Evolutionary conservation across 768 basidiomycete species (phyloP), one percentile per base, ranked within the genome.

Genomic region (Agrocybe praecox): DNA sequence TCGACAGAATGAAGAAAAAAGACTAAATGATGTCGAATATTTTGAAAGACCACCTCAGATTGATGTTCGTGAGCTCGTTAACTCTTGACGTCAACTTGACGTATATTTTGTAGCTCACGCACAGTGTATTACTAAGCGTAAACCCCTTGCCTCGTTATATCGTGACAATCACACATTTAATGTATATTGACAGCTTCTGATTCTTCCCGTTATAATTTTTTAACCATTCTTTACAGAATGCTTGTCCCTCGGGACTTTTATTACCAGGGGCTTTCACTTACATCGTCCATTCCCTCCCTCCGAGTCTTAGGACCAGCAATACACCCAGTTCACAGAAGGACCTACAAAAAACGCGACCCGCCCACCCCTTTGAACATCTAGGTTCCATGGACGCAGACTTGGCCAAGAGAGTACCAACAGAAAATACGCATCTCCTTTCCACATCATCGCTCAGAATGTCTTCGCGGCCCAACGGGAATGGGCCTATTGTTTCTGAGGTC

Each of bases 1-100:
- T 68, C 21, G 44, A 60, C 23, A 56, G 59, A 61, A 47, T 54
- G 29, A 49, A 67, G 52, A 61, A 65, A 65, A 68, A 65, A 62
- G 59, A 56, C 15, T 59, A 44, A 59, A 48, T n/a, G 21, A 32
- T 15, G 14, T 40, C 36, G 36, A 14, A 40, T 40, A 12, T 40
- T 14, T n/a, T 40, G 36, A 3, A 40, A 40, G 6, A 12, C 14
- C 14, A 4, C 9, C 9, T 5, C 26, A 29, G 4, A 9, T 29
- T 29, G 26, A 4, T 4, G 4, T 29, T 29, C 26, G 9, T 5
- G 9, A 9, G 9, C 9, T 29, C 26, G 26, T 29, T 29, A 29
- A 5, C 9, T 29, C 26, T 29, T 29, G 26, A 9, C 26, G 26
- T 29, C 4, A 5, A 29, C 9, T 4, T 29, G 26, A n/a, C n/a